Conservation (phyloP, 2,329 filamentous ascomycete species). For the Colletotrichum chrysophilum region DNA sequence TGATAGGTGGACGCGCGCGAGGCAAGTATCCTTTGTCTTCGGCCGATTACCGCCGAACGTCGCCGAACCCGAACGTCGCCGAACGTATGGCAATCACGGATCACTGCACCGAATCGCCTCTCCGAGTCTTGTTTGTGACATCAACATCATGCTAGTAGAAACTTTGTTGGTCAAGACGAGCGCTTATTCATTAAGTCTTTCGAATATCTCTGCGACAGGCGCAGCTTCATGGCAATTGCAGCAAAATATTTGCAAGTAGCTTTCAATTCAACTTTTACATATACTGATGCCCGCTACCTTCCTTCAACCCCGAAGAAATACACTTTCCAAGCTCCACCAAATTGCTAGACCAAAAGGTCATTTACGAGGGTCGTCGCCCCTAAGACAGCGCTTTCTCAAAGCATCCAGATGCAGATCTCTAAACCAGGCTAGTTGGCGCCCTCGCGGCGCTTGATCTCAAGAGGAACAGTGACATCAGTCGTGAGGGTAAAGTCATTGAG, state of each 20-base stretch:
- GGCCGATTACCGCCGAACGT: not conserved
- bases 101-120: not conserved
- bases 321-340: not conserved
- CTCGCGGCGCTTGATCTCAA: conserved; percentile 6
- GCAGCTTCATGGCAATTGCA: not conserved
- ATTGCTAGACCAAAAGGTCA: rapidly evolving
- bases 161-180: not conserved
- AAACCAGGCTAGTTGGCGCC: not conserved
- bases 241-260: rapidly evolving
- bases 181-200: not conserved
- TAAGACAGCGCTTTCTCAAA: not conserved
- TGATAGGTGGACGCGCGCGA: not conserved
- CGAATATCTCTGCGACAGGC: not conserved
- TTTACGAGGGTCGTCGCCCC: not conserved
- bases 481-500: not conserved
- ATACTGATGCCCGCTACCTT: not conserved
- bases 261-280: not conserved
- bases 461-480: not conserved
- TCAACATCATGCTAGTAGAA: rapidly evolving
- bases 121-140: not conserved
- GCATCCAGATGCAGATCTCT: not conserved
- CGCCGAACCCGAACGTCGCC: not conserved
- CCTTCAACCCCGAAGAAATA: not conserved
- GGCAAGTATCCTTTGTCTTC: not conserved
- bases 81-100: not conserved